Percentiles rank a stretch among this genome's conserved stretches.
phyloP scores from a whole-genome alignment of 2,329 filamentous ascomycete species.

The Cryphonectria nitschkei region DNA sequence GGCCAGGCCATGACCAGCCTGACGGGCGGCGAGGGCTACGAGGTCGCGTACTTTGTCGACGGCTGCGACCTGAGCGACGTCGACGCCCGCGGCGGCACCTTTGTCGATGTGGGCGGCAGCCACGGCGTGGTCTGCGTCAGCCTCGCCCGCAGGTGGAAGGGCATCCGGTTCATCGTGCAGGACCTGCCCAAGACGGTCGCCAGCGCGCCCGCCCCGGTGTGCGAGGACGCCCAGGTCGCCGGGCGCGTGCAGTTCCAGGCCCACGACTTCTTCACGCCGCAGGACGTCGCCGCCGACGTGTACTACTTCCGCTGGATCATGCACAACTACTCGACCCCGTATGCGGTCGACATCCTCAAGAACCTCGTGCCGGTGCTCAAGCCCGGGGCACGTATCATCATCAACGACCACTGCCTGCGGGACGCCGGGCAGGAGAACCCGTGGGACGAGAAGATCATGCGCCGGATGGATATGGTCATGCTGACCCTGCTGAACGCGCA shows the following conservation, averaged over 20 bases:
- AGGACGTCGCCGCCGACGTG: slow-evolving; percentile 59
- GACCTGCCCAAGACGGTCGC: slow-evolving; percentile 54
- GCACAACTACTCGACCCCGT: slow-evolving; percentile 63
- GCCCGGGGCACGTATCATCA: slow-evolving; percentile 53
- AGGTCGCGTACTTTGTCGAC: slow-evolving; percentile 55
- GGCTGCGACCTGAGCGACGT: slow-evolving; percentile 57
- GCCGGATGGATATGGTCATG: slow-evolving; percentile 50
- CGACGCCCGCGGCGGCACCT: slow-evolving; percentile 47
- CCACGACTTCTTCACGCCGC: slow-evolving; percentile 63
- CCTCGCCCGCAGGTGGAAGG: slow-evolving; percentile 53
- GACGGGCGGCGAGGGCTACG: slow-evolving; percentile 60
- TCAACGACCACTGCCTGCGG: slow-evolving; percentile 45
- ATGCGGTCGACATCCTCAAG: slow-evolving; percentile 52
- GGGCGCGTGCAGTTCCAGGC: slow-evolving; percentile 47
- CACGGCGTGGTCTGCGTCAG: slow-evolving; percentile 61
- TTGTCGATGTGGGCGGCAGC: slow-evolving; percentile 64
- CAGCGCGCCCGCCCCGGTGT: slow-evolving; percentile 49
- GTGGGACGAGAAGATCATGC: slow-evolving; percentile 44
- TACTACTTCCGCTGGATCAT: slow-evolving; percentile 65
- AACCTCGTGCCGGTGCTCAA: slow-evolving; percentile 59
- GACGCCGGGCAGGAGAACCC: slow-evolving; percentile 39
- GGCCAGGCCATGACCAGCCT: slow-evolving; percentile 59
- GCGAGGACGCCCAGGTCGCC: slow-evolving; percentile 43
- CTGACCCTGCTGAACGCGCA: slow-evolving; percentile 47
- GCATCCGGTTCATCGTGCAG: slow-evolving; percentile 59